Percentiles rank a stretch among this genome's conserved stretches.
Evolutionary conservation across 108 stramenopile species (phyloP).

Genomic region (Nannochloropsis salina): DNA sequence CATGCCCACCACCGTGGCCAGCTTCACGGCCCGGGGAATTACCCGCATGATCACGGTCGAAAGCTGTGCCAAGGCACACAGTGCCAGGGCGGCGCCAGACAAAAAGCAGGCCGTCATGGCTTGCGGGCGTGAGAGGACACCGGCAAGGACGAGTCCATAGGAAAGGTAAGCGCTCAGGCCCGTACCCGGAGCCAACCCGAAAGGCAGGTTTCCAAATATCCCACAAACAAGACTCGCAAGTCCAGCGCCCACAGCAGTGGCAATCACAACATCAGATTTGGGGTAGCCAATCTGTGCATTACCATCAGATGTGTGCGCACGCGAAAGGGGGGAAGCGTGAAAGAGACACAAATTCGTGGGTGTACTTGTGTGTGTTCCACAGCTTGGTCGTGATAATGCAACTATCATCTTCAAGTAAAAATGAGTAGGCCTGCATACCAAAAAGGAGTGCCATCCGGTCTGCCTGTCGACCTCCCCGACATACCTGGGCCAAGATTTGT

Average conservation of each 20-base stretch:
- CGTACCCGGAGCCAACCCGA: constrained; percentile 60
- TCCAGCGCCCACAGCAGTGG: constrained; percentile 54
- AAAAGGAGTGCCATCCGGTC: no score
- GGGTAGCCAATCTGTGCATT: not conserved
- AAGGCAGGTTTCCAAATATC: constrained; percentile 59
- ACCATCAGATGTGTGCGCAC: not conserved
- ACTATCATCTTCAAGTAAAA: no score
- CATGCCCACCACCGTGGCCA: constrained; percentile 64
- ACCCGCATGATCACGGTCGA: constrained; percentile 15
- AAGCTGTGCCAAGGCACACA: not conserved
- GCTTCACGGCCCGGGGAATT: constrained; percentile 46
- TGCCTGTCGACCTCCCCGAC: not conserved
- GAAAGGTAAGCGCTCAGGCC: constrained; percentile 58
- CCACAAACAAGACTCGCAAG: constrained; percentile 55
- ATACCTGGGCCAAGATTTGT: constrained; percentile 50
- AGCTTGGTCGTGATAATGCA: no score
- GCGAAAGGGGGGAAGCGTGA: not conserved
- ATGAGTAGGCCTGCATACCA: no score
- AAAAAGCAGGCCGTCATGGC: constrained; percentile 41
- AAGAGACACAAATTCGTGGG: no score
- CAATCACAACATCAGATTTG: constrained; percentile 40
- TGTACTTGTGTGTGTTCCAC: no score
- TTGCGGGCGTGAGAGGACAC: constrained; percentile 26
- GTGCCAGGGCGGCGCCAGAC: constrained; percentile 43
- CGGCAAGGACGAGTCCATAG: constrained; percentile 56